Evolutionary conservation across 148 eudicot species (phyloP).

Genomic region (Camellia granthamiana): DNA sequence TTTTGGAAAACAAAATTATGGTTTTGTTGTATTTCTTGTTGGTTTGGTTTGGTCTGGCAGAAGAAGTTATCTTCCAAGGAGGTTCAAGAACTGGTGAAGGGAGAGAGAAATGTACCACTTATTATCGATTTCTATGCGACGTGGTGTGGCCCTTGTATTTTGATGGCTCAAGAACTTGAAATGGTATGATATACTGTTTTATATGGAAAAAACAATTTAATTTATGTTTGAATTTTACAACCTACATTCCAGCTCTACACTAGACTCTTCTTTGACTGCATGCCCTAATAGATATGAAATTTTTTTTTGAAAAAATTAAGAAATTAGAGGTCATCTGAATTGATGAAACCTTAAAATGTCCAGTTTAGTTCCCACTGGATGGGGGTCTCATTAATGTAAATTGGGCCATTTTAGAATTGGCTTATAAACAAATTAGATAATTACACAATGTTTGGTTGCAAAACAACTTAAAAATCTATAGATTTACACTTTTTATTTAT

Average conservation of each 20-base stretch:
- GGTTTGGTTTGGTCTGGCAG: slow-evolving; percentile 41
- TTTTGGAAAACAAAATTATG: neutral
- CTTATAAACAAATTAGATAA: neutral
- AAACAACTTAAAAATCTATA: neutral
- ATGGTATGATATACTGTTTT: slow-evolving; percentile 41
- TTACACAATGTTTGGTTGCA: neutral
- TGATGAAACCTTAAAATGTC: neutral
- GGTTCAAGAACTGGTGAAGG: slow-evolving; percentile 81
- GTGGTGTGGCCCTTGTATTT: slow-evolving; percentile 96
- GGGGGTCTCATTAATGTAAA: neutral
- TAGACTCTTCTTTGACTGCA: neutral
- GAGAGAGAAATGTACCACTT: slow-evolving; percentile 79
- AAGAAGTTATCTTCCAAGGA: slow-evolving; percentile 76
- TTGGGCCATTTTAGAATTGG: neutral
- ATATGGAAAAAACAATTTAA: neutral
- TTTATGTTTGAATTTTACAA: slow-evolving; percentile 7
- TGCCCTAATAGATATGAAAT: neutral
- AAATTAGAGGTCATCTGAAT: neutral
- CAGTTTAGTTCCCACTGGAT: neutral
- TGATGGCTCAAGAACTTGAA: slow-evolving; percentile 99
- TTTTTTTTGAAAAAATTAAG: neutral
- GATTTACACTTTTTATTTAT: neutral
- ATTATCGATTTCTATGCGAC: slow-evolving; percentile 91
- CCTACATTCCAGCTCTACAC: slow-evolving; percentile 1
- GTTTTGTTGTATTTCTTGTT: neutral